Base-by-base conservation (phyloP, 176 grass and related monocot species). In the Carex myosuroides region DNA sequence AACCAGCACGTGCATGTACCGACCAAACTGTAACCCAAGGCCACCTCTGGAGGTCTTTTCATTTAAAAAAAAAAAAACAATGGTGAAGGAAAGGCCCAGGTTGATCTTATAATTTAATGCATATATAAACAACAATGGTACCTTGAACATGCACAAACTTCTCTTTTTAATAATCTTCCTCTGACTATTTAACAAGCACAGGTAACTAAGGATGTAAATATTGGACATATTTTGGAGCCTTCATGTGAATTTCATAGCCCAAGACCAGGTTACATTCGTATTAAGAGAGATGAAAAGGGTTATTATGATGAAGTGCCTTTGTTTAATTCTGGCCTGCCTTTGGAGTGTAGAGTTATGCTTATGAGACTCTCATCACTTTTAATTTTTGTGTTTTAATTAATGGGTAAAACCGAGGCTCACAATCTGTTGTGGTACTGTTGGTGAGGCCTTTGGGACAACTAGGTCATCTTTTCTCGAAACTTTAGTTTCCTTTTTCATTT, bases 341-440 rank as follows among this genome's bases (percentile, higher is more conserved):
- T 86, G 72, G 73, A 86, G 56, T 86, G 84, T 86, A 66, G 72
- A 79, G 29, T 54, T 65, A 79, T 64, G 57, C 20, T 82, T 60
- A 50, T 24, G 55, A 67, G 20, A 61, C 30, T 13, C 59, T 62
- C 35, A 63, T 60, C 57, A 26, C 11, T 21, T 52, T 64, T 8
- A 81, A 20, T 81, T 53, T 46, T 85, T 64, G 16, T 75, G 16
- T 53, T 69, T 84, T 17, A 30, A 6, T 65, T 14, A 58, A 6
- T 60, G 17, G 71, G 5, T 29, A 26, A 14, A 53, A 74, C n/a
- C 70, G 13, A 50, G 39, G 42, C 7, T 73, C 11, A 73, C 60
- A 52, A 5, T 52, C n/a, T 13, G 3, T 9, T 74, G 11, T 24
- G n/a, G 8, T 48, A 74, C n/a, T 52, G n/a, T 74, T 48, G n/a